Conservation (phyloP, 2,329 filamentous ascomycete genomes). For the Aspergillus neoniger region DNA sequence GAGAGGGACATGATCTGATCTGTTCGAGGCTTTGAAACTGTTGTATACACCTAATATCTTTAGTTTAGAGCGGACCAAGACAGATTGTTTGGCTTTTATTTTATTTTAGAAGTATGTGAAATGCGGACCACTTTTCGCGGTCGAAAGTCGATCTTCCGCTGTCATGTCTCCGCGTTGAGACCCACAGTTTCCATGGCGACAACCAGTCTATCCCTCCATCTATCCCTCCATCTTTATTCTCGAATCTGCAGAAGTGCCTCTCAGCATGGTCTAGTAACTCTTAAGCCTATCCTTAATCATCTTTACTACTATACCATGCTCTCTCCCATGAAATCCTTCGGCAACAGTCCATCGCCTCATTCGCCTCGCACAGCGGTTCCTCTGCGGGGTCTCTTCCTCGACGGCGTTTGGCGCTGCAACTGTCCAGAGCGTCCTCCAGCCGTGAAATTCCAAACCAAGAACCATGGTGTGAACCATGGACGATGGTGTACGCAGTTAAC, state of each 20-base stretch:
- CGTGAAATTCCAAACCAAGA: slow-evolving; percentile 59
- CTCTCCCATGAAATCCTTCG: slow-evolving; percentile 24
- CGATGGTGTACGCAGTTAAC: slow-evolving; percentile 48
- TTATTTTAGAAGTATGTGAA: neutral
- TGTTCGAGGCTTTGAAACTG: neutral
- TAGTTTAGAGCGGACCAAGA: neutral
- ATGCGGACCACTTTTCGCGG: slow-evolving; percentile 1
- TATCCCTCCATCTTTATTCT: neutral
- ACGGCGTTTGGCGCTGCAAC: slow-evolving; percentile 56
- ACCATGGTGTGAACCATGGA: slow-evolving; percentile 58
- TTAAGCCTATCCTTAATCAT: too few species aligned
- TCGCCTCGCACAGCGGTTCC: slow-evolving; percentile 27
- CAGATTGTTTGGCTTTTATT: slow-evolving; percentile 1
- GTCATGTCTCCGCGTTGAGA: neutral
- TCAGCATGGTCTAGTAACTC: too few species aligned
- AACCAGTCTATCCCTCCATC: neutral
- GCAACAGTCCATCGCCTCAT: neutral
- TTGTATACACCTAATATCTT: neutral
- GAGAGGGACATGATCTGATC: slow-evolving; percentile 4
- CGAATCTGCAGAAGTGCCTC: too few species aligned
- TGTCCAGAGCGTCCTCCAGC: slow-evolving; percentile 58
- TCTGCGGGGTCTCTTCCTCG: slow-evolving; percentile 43
- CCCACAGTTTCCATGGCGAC: slow-evolving; percentile 28
- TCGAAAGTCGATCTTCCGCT: slow-evolving; percentile 25
- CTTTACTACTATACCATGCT: neutral